A percentile compares a stretch with the other conserved stretches of the same genome.
These are phyloP conservation scores for Apiospora hydei DNA, from an alignment of 2,329 filamentous ascomycete species.

Conservation along the genomic window DNA sequence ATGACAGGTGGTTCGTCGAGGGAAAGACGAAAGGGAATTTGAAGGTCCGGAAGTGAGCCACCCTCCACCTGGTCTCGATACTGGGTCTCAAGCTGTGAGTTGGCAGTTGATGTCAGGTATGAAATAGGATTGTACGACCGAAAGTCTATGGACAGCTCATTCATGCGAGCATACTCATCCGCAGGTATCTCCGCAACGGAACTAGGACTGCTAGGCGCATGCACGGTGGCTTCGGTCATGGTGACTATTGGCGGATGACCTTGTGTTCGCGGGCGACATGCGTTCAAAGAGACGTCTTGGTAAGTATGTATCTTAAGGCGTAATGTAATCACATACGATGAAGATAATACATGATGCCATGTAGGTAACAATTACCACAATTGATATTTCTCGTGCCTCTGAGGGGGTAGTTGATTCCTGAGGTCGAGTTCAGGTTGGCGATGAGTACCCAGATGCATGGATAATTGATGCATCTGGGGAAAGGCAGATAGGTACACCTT, in stretches of 20 bases:
- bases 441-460: too few species aligned
- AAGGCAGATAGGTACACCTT: neutral
- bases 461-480: too few species aligned
- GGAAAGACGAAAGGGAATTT: slow-evolving; percentile 29
- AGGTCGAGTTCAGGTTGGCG: too few species aligned
- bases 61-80: slow-evolving; percentile 23
- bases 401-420: neutral
- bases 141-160: slow-evolving; percentile 36
- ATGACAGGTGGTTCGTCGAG: slow-evolving; percentile 32
- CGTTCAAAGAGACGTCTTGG: neutral
- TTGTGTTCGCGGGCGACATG: neutral
- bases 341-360: neutral
- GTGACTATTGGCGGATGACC: neutral
- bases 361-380: neutral
- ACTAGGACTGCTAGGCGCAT: neutral
- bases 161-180: slow-evolving; percentile 39
- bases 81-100: slow-evolving; percentile 6
- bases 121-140: slow-evolving; percentile 30
- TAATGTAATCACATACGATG: neutral
- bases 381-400: neutral
- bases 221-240: neutral
- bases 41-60: slow-evolving; percentile 31
- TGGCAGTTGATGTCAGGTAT: slow-evolving; percentile 25
- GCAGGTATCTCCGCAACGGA: slow-evolving; percentile 18
- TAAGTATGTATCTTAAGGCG: neutral